Conservation (phyloP, 768 basidiomycete species). For the Rhodocollybia butyracea region DNA sequence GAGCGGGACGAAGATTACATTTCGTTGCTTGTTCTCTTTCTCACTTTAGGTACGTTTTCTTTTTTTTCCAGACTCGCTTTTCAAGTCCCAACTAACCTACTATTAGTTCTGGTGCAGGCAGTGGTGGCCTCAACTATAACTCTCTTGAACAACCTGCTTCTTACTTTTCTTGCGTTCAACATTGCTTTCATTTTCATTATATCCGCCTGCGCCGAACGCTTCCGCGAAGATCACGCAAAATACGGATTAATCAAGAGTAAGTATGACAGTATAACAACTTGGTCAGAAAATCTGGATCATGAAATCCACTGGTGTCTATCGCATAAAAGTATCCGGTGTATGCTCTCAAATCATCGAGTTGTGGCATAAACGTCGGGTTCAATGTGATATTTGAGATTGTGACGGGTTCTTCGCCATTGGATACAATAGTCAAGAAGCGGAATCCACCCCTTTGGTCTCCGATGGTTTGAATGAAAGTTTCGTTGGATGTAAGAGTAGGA, state of each 20-base stretch:
- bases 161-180: no score
- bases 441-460: conserved; percentile 48
- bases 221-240: neutral
- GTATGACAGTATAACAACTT: conserved; percentile 60
- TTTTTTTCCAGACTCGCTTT: no score
- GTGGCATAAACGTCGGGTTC: conserved; percentile 52
- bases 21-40: no score
- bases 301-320: conserved; percentile 33
- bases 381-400: conserved; percentile 48
- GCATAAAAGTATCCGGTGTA: conserved; percentile 56
- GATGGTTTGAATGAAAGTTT: conserved; percentile 30
- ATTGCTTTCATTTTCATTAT: no score
- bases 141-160: no score
- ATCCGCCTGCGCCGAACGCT: no score
- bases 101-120: no score
- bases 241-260: conserved; percentile 56
- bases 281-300: conserved; percentile 47
- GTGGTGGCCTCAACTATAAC: no score
- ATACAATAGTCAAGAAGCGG: conserved; percentile 48
- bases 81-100: no score
- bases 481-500: conserved; percentile 23
- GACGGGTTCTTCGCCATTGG: conserved; percentile 27
- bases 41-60: no score
- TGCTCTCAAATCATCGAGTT: conserved; percentile 42
- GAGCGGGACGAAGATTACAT: no score